These are phyloP conservation scores for Teratosphaeria pseudoeucalypti DNA, from an alignment of 2,329 filamentous ascomycete species.

Conservation along the genomic window DNA sequence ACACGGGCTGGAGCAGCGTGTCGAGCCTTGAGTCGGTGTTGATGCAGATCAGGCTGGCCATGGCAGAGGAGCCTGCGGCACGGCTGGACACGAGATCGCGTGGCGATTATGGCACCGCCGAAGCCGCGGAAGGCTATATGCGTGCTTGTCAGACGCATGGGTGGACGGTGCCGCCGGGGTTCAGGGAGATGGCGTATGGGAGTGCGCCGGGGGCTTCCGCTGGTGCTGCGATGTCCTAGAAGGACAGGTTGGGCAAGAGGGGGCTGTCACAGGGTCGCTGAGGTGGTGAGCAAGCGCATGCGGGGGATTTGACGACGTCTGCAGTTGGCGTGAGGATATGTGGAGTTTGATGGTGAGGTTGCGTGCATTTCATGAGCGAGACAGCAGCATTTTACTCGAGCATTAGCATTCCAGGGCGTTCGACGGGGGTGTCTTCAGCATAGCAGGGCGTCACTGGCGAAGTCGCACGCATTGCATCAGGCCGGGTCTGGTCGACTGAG, in stretches of 20 bases:
- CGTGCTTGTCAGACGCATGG: constrained; percentile 60
- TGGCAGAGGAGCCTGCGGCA: constrained; percentile 64
- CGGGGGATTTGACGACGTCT: background rate
- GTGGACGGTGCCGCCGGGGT: constrained; percentile 59
- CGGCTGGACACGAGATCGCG: constrained; percentile 41
- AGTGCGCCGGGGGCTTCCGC: background rate
- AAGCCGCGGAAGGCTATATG: constrained; percentile 64
- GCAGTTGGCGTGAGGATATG: background rate
- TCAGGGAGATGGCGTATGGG: constrained; percentile 37
- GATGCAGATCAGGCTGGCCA: constrained; percentile 67
- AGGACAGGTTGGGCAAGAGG: background rate
- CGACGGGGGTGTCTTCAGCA: background rate
- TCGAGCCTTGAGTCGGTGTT: constrained; percentile 69
- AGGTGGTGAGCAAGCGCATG: background rate
- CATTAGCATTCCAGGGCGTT: background rate
- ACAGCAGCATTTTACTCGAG: background rate
- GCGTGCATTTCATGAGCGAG: background rate
- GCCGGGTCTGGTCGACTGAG: background rate
- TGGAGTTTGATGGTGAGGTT: background rate
- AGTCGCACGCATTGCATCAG: background rate
- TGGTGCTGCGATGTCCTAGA: background rate
- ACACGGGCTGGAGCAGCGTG: constrained; percentile 67
- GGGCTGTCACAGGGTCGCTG: background rate
- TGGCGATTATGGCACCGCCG: constrained; percentile 49
- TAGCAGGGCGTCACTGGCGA: background rate